Base-by-base conservation (phyloP, 78 protist genomes). In the Chrysochromulina tobinii region DNA sequence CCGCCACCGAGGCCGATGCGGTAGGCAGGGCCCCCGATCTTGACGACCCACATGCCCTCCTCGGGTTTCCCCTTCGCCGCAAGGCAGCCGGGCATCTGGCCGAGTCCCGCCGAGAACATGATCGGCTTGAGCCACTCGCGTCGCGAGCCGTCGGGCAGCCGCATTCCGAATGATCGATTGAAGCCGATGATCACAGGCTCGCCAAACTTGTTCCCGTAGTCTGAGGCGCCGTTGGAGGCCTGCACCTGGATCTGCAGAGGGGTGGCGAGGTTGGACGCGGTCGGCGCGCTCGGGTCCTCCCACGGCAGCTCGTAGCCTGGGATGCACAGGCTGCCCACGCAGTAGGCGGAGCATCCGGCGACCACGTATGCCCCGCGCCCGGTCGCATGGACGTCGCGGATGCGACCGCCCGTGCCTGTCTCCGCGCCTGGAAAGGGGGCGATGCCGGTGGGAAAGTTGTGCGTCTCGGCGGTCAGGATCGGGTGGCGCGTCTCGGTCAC, bases 31-130 rank as follows among this genome's bases (percentile, higher is more conserved):
- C 99, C 99, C n/a, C 99, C 99, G 59, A 97, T 85, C 92, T 95
- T 96, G 64, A 96, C 96, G 38, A 97, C 91, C 38, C 51, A 59
- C 95, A 92, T 91, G 92, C 98, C 98, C 14, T 53, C 72, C 55
- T 92, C 93, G 11, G 90, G 91, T 69, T 2, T 11, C 1, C 87
- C 73, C 90, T 92, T 92, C 83, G 25, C 64, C 59, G 18, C n/a
- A 51, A 75, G 94, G 50, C 38, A 14, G 1, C 18, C 73, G n/a
- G 88, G 81, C 53, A 92, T 72, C 79, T 87, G 91, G 53, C 98
- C 99, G 75, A 96, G n/a, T 75, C 99, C 99, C n/a, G 97, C 98
- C 2, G 97, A 90, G 79, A 97, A 94, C 98, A 97, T 96, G 93
- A 97, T 97, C 58, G 99, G 99, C 93, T 97, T 97, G 94, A 95